Evolutionary conservation across 192 early-diverging fungal species (phyloP), one percentile per base, ranked within the genome.

Genomic region (Cetraspora pellucida): DNA sequence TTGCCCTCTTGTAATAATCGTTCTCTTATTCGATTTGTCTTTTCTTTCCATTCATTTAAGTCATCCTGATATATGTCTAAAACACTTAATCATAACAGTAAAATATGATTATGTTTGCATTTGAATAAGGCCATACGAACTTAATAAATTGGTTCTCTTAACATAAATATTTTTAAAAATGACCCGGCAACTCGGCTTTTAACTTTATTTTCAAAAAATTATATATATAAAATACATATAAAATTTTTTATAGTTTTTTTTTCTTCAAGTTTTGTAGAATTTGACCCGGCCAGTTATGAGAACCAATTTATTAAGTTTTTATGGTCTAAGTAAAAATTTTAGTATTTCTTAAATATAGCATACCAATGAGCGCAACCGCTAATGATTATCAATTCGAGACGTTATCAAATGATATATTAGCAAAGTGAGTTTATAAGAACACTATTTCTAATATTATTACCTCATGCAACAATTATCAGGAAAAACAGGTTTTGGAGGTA

Each of bases 391-490:
- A 69, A 14, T 11, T 44, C 19, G 25, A 66, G 7, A 13, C 19
- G 17, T 69, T 44, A 17, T 47, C 28, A 10, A 7, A 37, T 37
- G 37, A 37, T 1, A 37, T 37, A 1, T 37, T 37, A 37, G 37
- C 37, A 37, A 37, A 37, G 37, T 37, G 37, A 37, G 37, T 6
- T 65, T 17, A 25, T 65, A 37, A 16, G 21, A 23, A 37, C 37
- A 37, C 37, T 44, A 7, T 23, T 47, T 19, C 19, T 8, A 68
- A 31, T 9, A 47, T 49, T 10, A 17, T 17, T 52, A 71, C 69
- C 69, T 71, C 69, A 71, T 71, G 31, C 69, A 71, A 71, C 69
- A 71, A 49, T 71, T 71, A 71, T 71, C 27, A n/a, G 69, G 69
- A 54, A 71, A 71, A 28, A 14, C 50, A 37, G 69, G 69, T 71